These are phyloP conservation scores for Pachysolen tannophilus DNA, from an alignment of 805 yeast genomes.

Conservation along the genomic window DNA sequence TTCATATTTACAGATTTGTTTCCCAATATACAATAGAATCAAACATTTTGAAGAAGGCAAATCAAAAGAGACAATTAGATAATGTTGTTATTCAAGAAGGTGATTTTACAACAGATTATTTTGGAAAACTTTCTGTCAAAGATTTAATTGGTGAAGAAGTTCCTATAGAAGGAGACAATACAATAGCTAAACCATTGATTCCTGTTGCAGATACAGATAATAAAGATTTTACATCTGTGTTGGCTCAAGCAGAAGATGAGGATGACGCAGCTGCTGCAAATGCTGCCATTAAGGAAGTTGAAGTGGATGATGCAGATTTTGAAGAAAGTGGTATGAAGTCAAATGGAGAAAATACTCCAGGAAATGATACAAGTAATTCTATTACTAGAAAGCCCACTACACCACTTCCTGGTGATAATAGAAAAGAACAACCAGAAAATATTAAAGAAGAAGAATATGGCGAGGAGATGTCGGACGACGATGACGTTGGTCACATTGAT, in stretches of 20 bases:
- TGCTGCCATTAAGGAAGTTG: slow-evolving; percentile 79
- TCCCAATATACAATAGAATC: slow-evolving; percentile 95
- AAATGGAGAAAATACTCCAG: slow-evolving; percentile 16
- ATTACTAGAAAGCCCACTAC: slow-evolving; percentile 18
- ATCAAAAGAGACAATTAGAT: slow-evolving; percentile 89
- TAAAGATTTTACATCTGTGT: slow-evolving; percentile 27
- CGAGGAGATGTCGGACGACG: slow-evolving; percentile 42
- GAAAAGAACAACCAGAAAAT: slow-evolving; percentile 1
- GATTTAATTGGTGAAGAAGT: slow-evolving; percentile 70
- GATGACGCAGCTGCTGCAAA: slow-evolving; percentile 87
- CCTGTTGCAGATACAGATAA: slow-evolving; percentile 16
- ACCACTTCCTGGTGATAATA: slow-evolving; percentile 11
- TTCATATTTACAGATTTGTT: slow-evolving; percentile 92
- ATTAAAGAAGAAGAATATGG: slow-evolving; percentile 15
- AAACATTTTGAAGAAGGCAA: slow-evolving; percentile 87
- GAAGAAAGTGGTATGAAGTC: slow-evolving; percentile 33
- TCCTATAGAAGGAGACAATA: slow-evolving; percentile 18
- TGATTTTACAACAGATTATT: slow-evolving; percentile 95
- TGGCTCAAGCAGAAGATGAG: slow-evolving; percentile 93
- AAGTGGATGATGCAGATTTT: slow-evolving; percentile 82
- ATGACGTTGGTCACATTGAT: slow-evolving; percentile 76
- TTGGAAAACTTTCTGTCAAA: slow-evolving; percentile 76
- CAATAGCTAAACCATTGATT: slow-evolving; percentile 17
- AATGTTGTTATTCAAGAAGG: slow-evolving; percentile 96
- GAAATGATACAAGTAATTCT: no score